phyloP scores from a whole-genome alignment of 805 yeast genomes.

The Teunomyces atbi region DNA sequence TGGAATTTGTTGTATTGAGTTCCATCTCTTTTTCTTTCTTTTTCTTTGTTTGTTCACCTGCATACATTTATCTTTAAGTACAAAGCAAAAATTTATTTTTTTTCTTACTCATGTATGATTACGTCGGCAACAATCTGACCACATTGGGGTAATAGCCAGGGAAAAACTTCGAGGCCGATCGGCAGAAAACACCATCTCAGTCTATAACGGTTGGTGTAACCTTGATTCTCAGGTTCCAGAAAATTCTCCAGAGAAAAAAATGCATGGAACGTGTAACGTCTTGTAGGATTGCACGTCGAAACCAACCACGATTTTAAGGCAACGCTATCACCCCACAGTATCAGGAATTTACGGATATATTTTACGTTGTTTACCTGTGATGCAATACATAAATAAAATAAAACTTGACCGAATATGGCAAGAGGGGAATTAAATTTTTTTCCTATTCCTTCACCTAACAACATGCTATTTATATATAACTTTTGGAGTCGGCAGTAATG shows the following conservation, averaged over 20 bases:
- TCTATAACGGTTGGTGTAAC: too few species aligned
- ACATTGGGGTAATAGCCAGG: neutral
- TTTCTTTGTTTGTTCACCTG: neutral
- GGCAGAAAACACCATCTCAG: too few species aligned
- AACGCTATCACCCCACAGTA: conserved; percentile 2
- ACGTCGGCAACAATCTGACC: neutral
- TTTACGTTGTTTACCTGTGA: conserved; percentile 1
- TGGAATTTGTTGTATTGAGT: too few species aligned
- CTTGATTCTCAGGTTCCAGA: too few species aligned
- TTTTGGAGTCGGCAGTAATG: neutral
- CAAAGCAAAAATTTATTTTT: neutral
- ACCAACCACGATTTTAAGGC: neutral
- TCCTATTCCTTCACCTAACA: conserved; percentile 1
- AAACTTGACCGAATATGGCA: neutral
- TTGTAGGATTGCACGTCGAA: neutral
- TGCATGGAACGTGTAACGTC: neutral
- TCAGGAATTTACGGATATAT: conserved; percentile 1
- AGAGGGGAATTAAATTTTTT: conserved; percentile 3
- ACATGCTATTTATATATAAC: conserved; percentile 2
- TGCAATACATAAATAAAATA: neutral
- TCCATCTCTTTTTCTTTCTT: neutral
- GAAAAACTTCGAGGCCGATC: neutral
- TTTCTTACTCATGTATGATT: neutral
- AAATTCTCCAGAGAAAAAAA: too few species aligned
- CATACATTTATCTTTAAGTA: neutral